These are phyloP conservation scores for Phytophthora nicotianae DNA, from an alignment of 352 stramenopile species.

Conservation along the genomic window DNA sequence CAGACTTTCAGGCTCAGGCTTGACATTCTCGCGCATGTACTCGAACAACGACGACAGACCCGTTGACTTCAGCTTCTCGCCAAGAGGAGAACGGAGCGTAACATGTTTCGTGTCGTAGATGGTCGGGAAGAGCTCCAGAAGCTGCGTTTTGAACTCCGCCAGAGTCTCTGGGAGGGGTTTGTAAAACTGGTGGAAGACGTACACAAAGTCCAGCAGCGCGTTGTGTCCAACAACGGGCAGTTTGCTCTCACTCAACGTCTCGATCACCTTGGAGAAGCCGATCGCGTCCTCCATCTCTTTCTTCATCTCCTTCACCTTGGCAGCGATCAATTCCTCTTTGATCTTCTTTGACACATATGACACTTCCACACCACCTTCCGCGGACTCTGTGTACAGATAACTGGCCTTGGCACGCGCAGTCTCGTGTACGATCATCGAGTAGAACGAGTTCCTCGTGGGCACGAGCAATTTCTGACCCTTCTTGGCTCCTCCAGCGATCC, in stretches of 20 bases:
- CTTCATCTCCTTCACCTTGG: slow-evolving; percentile 53
- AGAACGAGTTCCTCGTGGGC: slow-evolving; percentile 70
- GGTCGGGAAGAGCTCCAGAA: slow-evolving; percentile 70
- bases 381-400: slow-evolving; percentile 66
- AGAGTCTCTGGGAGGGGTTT: slow-evolving; percentile 72
- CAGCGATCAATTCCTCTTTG: slow-evolving; percentile 66
- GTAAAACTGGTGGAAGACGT: slow-evolving; percentile 87
- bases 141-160: slow-evolving; percentile 71
- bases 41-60: slow-evolving; percentile 73
- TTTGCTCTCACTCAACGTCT: slow-evolving; percentile 72
- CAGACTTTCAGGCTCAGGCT: slow-evolving; percentile 54
- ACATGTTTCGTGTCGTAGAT: slow-evolving; percentile 87
- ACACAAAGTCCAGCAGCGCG: slow-evolving; percentile 83
- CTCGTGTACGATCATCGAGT: slow-evolving; percentile 76
- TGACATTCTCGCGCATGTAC: slow-evolving; percentile 76
- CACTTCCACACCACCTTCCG: slow-evolving; percentile 55
- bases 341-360: slow-evolving; percentile 65
- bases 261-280: slow-evolving; percentile 82
- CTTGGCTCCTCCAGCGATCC: slow-evolving; percentile 53
- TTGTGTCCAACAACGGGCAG: slow-evolving; percentile 85
- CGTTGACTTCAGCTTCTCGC: slow-evolving; percentile 64
- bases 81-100: slow-evolving; percentile 55
- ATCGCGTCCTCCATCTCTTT: slow-evolving; percentile 72
- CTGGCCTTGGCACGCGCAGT: slow-evolving; percentile 58
- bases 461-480: slow-evolving; percentile 62